A percentile compares a stretch with the other conserved stretches of the same genome.
These are phyloP conservation scores for Hygrophorus russula DNA, from an alignment of 768 basidiomycete species.

Conservation along the genomic window DNA sequence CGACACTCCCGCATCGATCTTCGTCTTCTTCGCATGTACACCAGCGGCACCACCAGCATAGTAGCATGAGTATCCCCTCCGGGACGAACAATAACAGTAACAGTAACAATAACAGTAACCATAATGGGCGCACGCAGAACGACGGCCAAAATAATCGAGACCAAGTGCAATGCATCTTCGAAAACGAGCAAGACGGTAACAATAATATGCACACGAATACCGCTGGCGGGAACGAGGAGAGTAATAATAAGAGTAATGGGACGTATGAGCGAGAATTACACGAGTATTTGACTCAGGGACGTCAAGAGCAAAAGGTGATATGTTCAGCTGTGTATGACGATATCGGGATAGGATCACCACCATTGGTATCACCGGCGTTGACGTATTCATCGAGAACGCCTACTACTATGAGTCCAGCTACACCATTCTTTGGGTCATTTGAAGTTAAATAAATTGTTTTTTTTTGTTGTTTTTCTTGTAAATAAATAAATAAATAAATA, in stretches of 20 bases:
- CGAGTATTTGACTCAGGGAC: neutral
- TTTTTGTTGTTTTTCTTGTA: no score
- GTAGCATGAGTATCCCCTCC: slow-evolving; percentile 32
- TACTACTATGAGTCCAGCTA: slow-evolving; percentile 58
- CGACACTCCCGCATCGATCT: slow-evolving; percentile 32
- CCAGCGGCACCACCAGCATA: slow-evolving; percentile 35
- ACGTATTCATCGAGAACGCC: slow-evolving; percentile 59
- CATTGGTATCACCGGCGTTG: slow-evolving; percentile 54
- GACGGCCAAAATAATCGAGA: neutral
- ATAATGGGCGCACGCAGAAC: neutral
- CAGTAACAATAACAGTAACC: neutral
- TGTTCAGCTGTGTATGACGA: no score
- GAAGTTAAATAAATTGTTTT: no score
- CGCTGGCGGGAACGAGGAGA: slow-evolving; percentile 5
- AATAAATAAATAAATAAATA: no score
- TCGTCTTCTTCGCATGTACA: slow-evolving; percentile 17
- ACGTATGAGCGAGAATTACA: no score
- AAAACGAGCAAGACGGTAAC: neutral
- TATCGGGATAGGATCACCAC: slow-evolving; percentile 32
- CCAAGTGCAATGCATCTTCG: slow-evolving; percentile 6
- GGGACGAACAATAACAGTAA: slow-evolving; percentile 9
- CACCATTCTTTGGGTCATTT: slow-evolving; percentile 61
- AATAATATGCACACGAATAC: slow-evolving; percentile 13
- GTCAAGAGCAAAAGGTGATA: no score
- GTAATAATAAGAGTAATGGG: slow-evolving; percentile 3